Evolutionary conservation across 257 asterid genomes (phyloP).

Genomic region (Sherardia arvensis): DNA sequence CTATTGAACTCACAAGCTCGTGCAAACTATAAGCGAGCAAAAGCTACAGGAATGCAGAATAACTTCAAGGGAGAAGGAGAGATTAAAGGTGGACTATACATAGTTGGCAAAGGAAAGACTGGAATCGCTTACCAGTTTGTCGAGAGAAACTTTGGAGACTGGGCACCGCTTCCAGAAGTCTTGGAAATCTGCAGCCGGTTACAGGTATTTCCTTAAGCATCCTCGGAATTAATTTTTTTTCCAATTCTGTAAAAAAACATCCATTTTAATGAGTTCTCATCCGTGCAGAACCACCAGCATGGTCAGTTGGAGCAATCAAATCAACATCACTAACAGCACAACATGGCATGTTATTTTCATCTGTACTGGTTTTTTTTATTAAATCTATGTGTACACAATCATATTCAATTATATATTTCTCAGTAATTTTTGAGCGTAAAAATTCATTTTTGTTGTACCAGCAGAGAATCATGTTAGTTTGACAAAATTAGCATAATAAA

Average conservation of each 20-base stretch:
- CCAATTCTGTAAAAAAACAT: neutral
- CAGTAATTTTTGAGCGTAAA: neutral
- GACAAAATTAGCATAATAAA: neutral
- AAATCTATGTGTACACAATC: neutral
- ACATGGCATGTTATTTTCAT: neutral
- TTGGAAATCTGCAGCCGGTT: conserved; percentile 58
- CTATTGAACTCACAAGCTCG: conserved; percentile 69
- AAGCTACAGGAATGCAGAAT: conserved; percentile 47
- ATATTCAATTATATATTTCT: neutral
- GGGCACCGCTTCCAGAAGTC: conserved; percentile 79
- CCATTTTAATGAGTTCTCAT: conserved; percentile 12
- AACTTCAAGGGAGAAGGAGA: conserved; percentile 79
- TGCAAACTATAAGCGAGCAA: conserved; percentile 73
- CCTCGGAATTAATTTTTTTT: neutral
- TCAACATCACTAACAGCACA: conserved; percentile 3
- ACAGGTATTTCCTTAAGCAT: conserved; percentile 40
- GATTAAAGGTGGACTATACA: conserved; percentile 73
- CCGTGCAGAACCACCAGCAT: conserved; percentile 23
- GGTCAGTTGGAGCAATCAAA: conserved; percentile 9
- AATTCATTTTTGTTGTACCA: neutral
- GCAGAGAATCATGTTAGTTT: neutral
- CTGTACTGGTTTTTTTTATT: conserved; percentile 1
- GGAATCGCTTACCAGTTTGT: conserved; percentile 78
- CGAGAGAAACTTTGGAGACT: conserved; percentile 82
- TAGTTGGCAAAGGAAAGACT: conserved; percentile 64